Conservation (phyloP, 768 basidiomycete genomes). For the Cystoderma amianthinum region DNA sequence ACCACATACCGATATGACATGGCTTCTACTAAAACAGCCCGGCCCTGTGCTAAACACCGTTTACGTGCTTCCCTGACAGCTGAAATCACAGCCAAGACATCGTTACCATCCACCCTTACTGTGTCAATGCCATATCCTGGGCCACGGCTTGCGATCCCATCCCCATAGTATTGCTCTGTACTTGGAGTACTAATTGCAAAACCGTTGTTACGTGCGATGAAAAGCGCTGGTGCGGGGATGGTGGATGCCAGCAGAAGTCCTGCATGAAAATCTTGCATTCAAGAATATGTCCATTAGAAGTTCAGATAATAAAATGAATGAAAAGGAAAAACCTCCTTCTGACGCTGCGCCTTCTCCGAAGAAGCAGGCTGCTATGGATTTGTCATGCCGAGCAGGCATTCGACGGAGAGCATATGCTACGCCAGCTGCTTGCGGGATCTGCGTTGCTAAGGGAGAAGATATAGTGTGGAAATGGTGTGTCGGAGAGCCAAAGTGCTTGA, state of each 20-base stretch:
- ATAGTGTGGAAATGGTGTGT: slow-evolving; percentile 89
- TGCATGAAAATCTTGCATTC: slow-evolving; percentile 76
- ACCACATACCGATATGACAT: slow-evolving; percentile 77
- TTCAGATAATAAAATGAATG: slow-evolving; percentile 1
- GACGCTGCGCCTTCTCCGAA: slow-evolving; percentile 94
- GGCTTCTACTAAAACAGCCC: slow-evolving; percentile 81
- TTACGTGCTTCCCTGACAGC: slow-evolving; percentile 68
- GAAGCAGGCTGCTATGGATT: slow-evolving; percentile 79
- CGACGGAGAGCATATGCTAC: slow-evolving; percentile 87
- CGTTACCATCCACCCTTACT: slow-evolving; percentile 91
- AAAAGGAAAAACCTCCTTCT: slow-evolving; percentile 52
- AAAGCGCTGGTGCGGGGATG: slow-evolving; percentile 67
- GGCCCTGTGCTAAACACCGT: slow-evolving; percentile 68
- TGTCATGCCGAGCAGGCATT: slow-evolving; percentile 57
- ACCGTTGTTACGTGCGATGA: slow-evolving; percentile 78
- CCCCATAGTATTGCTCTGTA: slow-evolving; percentile 84
- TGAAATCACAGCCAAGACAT: slow-evolving; percentile 75
- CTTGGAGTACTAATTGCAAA: slow-evolving; percentile 94
- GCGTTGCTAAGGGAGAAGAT: slow-evolving; percentile 88
- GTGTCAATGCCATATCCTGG: slow-evolving; percentile 92
- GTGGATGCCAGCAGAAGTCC: slow-evolving; percentile 78
- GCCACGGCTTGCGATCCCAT: slow-evolving; percentile 88
- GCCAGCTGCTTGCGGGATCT: slow-evolving; percentile 92
- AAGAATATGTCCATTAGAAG: slow-evolving; percentile 6
- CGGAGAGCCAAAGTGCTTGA: slow-evolving; percentile 79